phyloP scores from a whole-genome alignment of 768 basidiomycete genomes.

The Boletus edulis region DNA sequence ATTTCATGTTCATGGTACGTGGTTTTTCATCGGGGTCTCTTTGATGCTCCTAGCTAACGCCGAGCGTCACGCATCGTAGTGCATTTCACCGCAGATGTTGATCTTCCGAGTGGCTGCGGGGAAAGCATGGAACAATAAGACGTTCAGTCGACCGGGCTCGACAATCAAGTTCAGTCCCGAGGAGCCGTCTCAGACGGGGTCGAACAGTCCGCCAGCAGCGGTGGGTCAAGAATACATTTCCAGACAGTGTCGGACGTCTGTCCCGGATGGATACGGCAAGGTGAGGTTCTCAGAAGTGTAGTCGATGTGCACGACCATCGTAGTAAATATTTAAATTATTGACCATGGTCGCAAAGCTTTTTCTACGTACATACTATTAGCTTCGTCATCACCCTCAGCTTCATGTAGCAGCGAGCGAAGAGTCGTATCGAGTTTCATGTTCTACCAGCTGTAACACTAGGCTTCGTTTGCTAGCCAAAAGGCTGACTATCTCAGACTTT shows the following conservation, averaged over 20 bases:
- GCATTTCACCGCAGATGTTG: slow-evolving; percentile 22
- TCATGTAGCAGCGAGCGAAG: too few species aligned
- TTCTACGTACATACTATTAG: too few species aligned
- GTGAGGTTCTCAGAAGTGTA: background rate
- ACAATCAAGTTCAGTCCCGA: background rate
- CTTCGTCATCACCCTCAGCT: too few species aligned
- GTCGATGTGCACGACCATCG: too few species aligned
- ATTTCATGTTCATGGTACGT: slow-evolving; percentile 20
- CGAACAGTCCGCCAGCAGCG: background rate
- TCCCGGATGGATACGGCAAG: background rate
- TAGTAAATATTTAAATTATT: too few species aligned
- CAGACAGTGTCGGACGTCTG: background rate
- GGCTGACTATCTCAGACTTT: too few species aligned
- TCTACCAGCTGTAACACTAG: too few species aligned
- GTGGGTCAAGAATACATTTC: background rate
- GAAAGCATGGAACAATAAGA: slow-evolving; percentile 11
- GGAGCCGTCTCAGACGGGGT: background rate
- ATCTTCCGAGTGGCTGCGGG: slow-evolving; percentile 21
- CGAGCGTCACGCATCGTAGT: slow-evolving; percentile 1
- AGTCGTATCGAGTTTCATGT: too few species aligned
- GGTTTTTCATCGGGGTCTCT: background rate
- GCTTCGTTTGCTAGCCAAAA: too few species aligned
- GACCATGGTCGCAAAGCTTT: too few species aligned
- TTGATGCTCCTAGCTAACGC: background rate
- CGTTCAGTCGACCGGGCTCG: background rate